Base-by-base conservation (phyloP, 1,139 yeast species). In the Eremothecium gossypii region DNA sequence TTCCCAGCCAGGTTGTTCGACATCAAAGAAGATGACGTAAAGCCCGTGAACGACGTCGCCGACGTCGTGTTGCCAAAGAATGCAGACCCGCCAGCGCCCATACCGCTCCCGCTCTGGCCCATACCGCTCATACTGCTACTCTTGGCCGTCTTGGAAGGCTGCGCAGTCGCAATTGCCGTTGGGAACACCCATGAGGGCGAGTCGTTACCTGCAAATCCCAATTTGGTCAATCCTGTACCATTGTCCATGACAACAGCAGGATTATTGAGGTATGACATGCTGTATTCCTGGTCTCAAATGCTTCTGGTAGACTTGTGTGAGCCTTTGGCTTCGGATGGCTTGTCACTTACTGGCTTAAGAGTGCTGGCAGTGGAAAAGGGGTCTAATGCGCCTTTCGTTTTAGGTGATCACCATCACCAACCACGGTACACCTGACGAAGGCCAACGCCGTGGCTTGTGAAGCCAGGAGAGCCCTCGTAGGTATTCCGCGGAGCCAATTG, bases 131-230 rank as follows among this genome's bases (percentile, higher is more conserved):
- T 47, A 35, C 42, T 48, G 30, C 42, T 51, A 39, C 47, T 50
- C 48, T 42, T 55, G 46, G 45, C 58, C 81, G 70, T 38, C 20
- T 40, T 38, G 8, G 59, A 52, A 9, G 58, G 55, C 38, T 55
- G 60, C 2, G 65, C 57, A 12, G 97, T 89, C 33, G 98, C 91
- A 64, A 91, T 93, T 9, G 96, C 97, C 1, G 99, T 91, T 39
- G 99, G 99, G 60, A 91, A 86, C 38, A 91, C 86, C 73, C 84
- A 93, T 7, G 96, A 87, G 30, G 99, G 99, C 11, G 96, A 76
- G 66, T 91, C 98, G 63, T 91, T 91, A 43, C 99, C 99, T 54
- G 99, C 98, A 68, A 89, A 91, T 26, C 99, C 99, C 50, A 91
- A 74, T 64, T 91, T 91, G 60, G 98, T 91, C 57, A 89, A 73